These are phyloP conservation scores for Aureobasidium zeae DNA, from an alignment of 2,329 filamentous ascomycete genomes.

Conservation along the genomic window DNA sequence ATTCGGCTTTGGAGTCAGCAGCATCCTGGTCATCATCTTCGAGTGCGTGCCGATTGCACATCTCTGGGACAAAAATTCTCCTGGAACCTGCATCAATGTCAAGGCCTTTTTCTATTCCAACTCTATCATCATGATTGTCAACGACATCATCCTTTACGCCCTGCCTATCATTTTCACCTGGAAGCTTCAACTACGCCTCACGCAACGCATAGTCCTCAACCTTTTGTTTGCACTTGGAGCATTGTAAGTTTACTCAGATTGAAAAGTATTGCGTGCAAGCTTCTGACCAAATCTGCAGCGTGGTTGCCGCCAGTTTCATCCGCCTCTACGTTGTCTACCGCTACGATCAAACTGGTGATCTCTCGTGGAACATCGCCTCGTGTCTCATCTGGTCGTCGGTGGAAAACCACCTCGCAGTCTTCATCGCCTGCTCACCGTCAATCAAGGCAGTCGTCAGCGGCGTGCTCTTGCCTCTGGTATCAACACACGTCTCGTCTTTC, in stretches of 20 bases:
- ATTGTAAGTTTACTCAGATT: constrained; percentile 22
- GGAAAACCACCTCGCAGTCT: constrained; percentile 31
- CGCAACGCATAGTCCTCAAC: constrained; percentile 29
- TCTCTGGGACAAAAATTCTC: constrained; percentile 24
- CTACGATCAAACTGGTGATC: constrained; percentile 19
- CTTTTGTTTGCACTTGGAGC: constrained; percentile 28
- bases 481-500: constrained; percentile 5
- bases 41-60: constrained; percentile 31
- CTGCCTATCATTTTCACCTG: constrained; percentile 33
- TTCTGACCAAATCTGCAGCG: constrained; percentile 18
- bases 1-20: constrained; percentile 28
- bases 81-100: constrained; percentile 30
- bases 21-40: constrained; percentile 29
- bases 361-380: constrained; percentile 22
- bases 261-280: not conserved
- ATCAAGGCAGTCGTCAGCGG: constrained; percentile 23
- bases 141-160: constrained; percentile 31
- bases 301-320: constrained; percentile 25
- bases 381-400: constrained; percentile 29
- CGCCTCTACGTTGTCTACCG: constrained; percentile 25
- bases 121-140: constrained; percentile 30
- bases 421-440: constrained; percentile 29
- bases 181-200: constrained; percentile 26
- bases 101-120: constrained; percentile 29
- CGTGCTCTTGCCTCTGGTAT: constrained; percentile 12